Base-by-base conservation (phyloP, 495 filamentous ascomycete species). In the Xylaria venustula region DNA sequence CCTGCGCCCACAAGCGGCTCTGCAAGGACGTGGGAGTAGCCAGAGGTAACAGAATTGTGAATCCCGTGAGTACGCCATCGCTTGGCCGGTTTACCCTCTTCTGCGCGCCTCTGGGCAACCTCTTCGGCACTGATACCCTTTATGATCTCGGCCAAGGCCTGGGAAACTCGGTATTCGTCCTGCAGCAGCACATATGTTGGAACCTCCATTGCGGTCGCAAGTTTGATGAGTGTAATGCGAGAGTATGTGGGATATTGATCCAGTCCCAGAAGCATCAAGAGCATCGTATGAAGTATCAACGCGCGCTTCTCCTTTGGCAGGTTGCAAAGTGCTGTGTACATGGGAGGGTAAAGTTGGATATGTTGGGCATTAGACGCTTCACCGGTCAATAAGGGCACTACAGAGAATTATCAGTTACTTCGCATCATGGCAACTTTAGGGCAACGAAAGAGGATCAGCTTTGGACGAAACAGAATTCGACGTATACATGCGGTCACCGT, bases 41-140 rank as follows among this genome's bases (percentile, higher is more conserved):
- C 90, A 47, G 92, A 88, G 3, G 89, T 67, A 1, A 84, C 88
- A 32, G 26, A 19, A 40, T 87, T 90, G 22, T 86, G 86, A 23
- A 85, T 87, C 15, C 89, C 87, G 15, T 89, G 90, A 23, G 91
- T 83, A 69, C 92, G 96, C 89, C 88, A 94, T 71, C 87, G 88
- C 51, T 88, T 81, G 1, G 81, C 70, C 19, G 76, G 67, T 61
- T 87, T 84, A 52, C 82, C 82, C 58, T 92, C 87, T 56, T 93
- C 89, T 7, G 74, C 80, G 64, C 87, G 86, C 64, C 87, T 85
- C 63, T 88, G 80, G 2, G 79, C 79, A 53, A 92, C 84, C 37
- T 88, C 83, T 25, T 88, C 87, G 5, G 82, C 81, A 3, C 85
- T 81, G 65, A 96, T 85, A 26, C 87, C 82, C 58, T 90, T 82